phyloP scores from a whole-genome alignment of 2,329 filamentous ascomycete genomes.

The Pezicula rhizophila region DNA sequence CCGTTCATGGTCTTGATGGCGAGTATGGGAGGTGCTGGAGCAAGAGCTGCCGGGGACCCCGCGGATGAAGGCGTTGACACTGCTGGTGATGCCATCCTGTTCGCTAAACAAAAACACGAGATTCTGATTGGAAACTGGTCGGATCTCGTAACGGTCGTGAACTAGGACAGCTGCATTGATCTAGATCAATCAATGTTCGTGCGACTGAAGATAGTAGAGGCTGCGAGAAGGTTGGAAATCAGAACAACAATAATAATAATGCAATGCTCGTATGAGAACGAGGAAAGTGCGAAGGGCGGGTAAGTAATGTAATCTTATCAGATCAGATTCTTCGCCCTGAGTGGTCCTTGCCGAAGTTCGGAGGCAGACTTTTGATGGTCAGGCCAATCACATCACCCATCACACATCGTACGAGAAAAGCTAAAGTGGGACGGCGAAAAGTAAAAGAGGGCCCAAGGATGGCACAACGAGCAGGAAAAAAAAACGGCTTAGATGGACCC shows the following conservation, averaged over 20 bases:
- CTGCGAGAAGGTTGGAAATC: no score
- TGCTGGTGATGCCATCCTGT: conserved; percentile 29
- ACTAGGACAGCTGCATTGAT: no score
- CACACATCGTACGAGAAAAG: conserved; percentile 2
- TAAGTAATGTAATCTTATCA: background rate
- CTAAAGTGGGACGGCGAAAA: background rate
- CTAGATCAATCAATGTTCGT: no score
- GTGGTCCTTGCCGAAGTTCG: conserved; percentile 4
- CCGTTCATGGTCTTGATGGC: conserved; percentile 26
- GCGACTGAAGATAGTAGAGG: no score
- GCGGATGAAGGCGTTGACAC: conserved; percentile 33
- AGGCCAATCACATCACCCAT: conserved; percentile 9
- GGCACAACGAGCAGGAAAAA: background rate
- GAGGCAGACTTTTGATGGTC: background rate
- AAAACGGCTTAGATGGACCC: no score
- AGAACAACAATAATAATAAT: no score
- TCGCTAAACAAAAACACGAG: no score
- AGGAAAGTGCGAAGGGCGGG: background rate
- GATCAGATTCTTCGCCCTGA: background rate
- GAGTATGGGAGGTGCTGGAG: conserved; percentile 27
- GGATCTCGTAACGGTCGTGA: no score
- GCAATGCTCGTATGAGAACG: background rate
- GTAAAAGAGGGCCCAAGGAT: background rate
- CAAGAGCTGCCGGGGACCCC: conserved; percentile 28
- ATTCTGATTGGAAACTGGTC: no score